phyloP scores from a whole-genome alignment of 768 basidiomycete species.

The Xanthoconium purpureum region DNA sequence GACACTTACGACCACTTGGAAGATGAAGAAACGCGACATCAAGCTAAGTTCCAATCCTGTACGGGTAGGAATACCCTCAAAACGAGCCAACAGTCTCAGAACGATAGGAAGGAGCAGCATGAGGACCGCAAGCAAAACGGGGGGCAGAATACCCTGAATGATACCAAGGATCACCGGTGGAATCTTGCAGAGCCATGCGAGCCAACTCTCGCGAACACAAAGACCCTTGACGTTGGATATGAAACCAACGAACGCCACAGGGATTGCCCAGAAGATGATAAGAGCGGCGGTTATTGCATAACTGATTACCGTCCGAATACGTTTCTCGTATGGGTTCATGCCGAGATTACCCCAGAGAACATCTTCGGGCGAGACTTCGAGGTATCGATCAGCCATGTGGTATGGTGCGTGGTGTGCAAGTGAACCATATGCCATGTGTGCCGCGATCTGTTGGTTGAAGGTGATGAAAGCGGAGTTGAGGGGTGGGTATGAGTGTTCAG shows the following conservation, averaged over 20 bases:
- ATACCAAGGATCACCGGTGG: slow-evolving; percentile 71
- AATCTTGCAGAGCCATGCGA: slow-evolving; percentile 80
- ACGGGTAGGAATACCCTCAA: slow-evolving; percentile 87
- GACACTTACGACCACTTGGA: slow-evolving; percentile 80
- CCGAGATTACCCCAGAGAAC: slow-evolving; percentile 91
- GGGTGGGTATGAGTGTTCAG: slow-evolving; percentile 47
- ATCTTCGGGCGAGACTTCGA: slow-evolving; percentile 83
- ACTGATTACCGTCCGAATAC: slow-evolving; percentile 60
- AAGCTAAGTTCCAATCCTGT: slow-evolving; percentile 84
- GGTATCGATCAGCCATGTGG: slow-evolving; percentile 69
- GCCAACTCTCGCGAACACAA: slow-evolving; percentile 61
- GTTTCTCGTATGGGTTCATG: slow-evolving; percentile 85
- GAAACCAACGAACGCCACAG: slow-evolving; percentile 82
- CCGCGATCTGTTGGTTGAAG: slow-evolving; percentile 90
- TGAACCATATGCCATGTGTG: slow-evolving; percentile 79
- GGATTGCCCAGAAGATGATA: slow-evolving; percentile 86
- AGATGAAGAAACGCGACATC: slow-evolving; percentile 90
- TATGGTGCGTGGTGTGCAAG: slow-evolving; percentile 81
- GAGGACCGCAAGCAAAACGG: slow-evolving; percentile 82
- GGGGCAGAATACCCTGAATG: slow-evolving; percentile 85
- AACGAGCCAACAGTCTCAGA: slow-evolving; percentile 71
- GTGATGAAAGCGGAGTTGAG: slow-evolving; percentile 80
- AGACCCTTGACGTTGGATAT: slow-evolving; percentile 79
- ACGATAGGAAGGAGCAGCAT: slow-evolving; percentile 89
- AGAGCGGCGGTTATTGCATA: slow-evolving; percentile 76